Evolutionary conservation across 495 filamentous ascomycete genomes (phyloP).

Genomic region (Thermochaetoides thermophila): DNA sequence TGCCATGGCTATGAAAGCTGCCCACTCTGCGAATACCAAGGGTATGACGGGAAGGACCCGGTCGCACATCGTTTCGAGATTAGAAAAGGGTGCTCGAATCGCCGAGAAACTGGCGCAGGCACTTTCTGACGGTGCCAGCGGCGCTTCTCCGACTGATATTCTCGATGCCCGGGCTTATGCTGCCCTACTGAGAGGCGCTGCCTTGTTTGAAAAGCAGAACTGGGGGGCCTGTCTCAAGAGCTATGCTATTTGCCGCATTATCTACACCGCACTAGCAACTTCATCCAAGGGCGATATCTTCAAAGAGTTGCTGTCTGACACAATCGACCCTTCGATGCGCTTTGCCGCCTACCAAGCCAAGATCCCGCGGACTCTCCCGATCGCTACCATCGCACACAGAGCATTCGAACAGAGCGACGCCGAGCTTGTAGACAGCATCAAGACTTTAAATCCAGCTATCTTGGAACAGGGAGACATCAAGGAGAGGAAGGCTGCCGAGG

Average conservation of each 20-base stretch:
- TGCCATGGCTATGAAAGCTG: constrained; percentile 84
- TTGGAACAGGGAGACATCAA: constrained; percentile 49
- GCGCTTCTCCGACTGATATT: constrained; percentile 54
- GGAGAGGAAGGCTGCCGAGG: constrained; percentile 40
- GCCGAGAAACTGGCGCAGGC: constrained; percentile 54
- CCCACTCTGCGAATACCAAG: constrained; percentile 63
- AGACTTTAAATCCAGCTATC: constrained; percentile 56
- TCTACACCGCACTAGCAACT: constrained; percentile 57
- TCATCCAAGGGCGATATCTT: constrained; percentile 55
- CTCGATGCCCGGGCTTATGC: constrained; percentile 81
- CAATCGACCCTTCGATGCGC: constrained; percentile 82
- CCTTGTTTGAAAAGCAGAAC: constrained; percentile 69
- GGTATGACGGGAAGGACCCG: constrained; percentile 63
- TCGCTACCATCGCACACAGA: constrained; percentile 60
- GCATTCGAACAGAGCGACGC: constrained; percentile 51
- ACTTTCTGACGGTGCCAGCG: constrained; percentile 40
- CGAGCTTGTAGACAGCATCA: constrained; percentile 47
- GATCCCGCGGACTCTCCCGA: constrained; percentile 65
- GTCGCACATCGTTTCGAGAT: constrained; percentile 72
- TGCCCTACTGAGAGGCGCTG: constrained; percentile 54
- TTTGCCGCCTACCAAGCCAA: constrained; percentile 88
- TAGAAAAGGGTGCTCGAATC: constrained; percentile 60
- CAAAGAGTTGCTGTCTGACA: constrained; percentile 69
- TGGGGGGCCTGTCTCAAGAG: constrained; percentile 67
- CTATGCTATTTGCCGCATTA: constrained; percentile 63